Percentiles rank a stretch among this genome's conserved stretches.
Conservation (phyloP, 306 rosid species). For the Castanea mollissima region DNA sequence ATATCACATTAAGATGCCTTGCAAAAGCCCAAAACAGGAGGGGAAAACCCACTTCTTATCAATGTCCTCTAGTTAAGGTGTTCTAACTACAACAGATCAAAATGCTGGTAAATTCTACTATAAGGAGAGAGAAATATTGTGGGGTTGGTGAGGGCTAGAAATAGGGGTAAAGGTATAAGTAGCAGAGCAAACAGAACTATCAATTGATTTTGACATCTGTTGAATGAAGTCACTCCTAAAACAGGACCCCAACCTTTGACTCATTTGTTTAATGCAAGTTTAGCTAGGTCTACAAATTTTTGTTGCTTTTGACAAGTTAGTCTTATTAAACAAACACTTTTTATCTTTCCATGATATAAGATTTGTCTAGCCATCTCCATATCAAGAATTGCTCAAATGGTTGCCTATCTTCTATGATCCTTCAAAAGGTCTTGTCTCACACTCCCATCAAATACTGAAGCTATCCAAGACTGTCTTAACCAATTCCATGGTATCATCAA, state of each 20-base stretch:
- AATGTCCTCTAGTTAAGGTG: not conserved
- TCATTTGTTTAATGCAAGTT: not conserved
- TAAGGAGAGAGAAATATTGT: not conserved
- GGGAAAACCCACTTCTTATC: not conserved
- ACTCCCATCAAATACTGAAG: no score
- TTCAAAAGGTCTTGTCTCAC: not conserved
- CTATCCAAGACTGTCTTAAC: no score
- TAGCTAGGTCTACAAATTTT: not conserved
- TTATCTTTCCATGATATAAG: not conserved
- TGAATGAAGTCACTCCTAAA: not conserved
- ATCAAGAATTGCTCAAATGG: not conserved
- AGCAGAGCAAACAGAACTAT: not conserved
- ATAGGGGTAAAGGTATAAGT: not conserved
- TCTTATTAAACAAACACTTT: not conserved
- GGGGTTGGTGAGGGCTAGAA: not conserved
- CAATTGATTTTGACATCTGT: not conserved
- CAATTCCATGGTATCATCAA: no score
- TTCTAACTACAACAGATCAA: not conserved
- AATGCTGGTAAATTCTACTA: not conserved
- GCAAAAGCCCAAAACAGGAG: not conserved
- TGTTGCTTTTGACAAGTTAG: not conserved
- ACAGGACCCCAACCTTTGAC: not conserved
- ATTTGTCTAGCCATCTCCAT: not conserved
- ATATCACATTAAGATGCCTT: not conserved
- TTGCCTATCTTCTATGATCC: not conserved